phyloP scores from a whole-genome alignment of 179 eudicot species.

The Vitellaria paradoxa region DNA sequence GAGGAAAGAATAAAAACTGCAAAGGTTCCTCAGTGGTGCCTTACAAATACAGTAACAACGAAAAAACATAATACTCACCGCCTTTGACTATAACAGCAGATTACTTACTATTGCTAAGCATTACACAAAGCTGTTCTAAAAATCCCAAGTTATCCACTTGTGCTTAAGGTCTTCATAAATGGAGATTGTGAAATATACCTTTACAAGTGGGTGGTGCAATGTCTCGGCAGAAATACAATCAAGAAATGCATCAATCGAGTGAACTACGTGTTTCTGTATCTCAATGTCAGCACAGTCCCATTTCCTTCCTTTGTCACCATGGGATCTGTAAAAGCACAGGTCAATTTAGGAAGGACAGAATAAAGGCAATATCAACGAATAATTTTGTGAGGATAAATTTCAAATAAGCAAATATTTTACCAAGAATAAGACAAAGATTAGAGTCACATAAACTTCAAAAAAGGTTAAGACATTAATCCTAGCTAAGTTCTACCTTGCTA shows the following conservation, averaged over 20 bases:
- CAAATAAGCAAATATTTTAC: not conserved
- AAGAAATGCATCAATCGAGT: conserved; percentile 74
- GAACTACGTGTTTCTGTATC: conserved; percentile 66
- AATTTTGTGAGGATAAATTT: not conserved
- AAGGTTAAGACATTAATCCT: not conserved
- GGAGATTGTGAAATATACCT: conserved; percentile 38
- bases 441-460: not conserved
- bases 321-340: conserved; percentile 38
- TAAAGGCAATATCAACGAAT: not conserved
- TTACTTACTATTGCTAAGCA: not conserved
- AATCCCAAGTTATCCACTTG: not conserved
- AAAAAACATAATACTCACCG: not conserved
- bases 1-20: not conserved
- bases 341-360: conserved; percentile 4
- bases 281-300: conserved; percentile 70
- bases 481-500: not conserved
- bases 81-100: not conserved
- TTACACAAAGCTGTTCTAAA: not conserved
- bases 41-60: not conserved
- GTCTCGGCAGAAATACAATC: conserved; percentile 61
- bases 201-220: conserved; percentile 58
- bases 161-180: not conserved
- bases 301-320: conserved; percentile 39
- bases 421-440: not conserved
- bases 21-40: not conserved